Conservation (phyloP, 192 early-diverging fungal species). For the Linnemannia zychae region DNA sequence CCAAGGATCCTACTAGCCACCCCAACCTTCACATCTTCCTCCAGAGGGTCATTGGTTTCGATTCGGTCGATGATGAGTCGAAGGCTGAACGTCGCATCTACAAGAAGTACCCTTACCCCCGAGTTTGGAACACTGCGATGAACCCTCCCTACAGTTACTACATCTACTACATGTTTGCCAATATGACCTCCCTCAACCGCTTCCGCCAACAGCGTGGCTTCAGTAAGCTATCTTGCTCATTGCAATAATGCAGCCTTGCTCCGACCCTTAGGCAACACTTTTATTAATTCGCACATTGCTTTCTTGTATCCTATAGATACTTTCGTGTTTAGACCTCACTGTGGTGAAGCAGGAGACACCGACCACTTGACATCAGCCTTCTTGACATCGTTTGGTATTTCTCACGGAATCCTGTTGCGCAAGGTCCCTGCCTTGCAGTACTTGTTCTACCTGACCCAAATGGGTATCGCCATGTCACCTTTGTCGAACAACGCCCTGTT, state of each 20-base stretch:
- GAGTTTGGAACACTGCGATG: constrained; percentile 69
- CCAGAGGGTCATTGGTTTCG: constrained; percentile 96
- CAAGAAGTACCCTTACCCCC: constrained; percentile 86
- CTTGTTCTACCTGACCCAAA: constrained; percentile 95
- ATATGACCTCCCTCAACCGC: constrained; percentile 88
- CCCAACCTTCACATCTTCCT: constrained; percentile 95
- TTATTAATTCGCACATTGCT: not conserved
- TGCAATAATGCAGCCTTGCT: not conserved
- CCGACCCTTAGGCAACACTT: not conserved
- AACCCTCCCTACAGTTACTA: constrained; percentile 99
- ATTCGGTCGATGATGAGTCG: constrained; percentile 96
- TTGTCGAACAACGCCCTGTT: constrained; percentile 98
- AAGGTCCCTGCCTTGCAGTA: constrained; percentile 98
- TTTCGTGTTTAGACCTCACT: constrained; percentile 94
- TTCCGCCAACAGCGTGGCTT: constrained; percentile 84
- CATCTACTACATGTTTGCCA: constrained; percentile 94
- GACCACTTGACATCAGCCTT: constrained; percentile 95
- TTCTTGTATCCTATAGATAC: constrained; percentile 69
- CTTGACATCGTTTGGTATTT: constrained; percentile 90
- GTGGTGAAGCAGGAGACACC: constrained; percentile 97
- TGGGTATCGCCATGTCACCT: constrained; percentile 98
- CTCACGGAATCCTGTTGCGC: constrained; percentile 94
- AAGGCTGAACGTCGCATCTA: constrained; percentile 90
- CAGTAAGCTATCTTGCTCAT: constrained; percentile 65
- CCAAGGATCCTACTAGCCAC: constrained; percentile 83